These are phyloP conservation scores for Heimioporus sp. DNA, from an alignment of 768 basidiomycete species.

Conservation along the genomic window DNA sequence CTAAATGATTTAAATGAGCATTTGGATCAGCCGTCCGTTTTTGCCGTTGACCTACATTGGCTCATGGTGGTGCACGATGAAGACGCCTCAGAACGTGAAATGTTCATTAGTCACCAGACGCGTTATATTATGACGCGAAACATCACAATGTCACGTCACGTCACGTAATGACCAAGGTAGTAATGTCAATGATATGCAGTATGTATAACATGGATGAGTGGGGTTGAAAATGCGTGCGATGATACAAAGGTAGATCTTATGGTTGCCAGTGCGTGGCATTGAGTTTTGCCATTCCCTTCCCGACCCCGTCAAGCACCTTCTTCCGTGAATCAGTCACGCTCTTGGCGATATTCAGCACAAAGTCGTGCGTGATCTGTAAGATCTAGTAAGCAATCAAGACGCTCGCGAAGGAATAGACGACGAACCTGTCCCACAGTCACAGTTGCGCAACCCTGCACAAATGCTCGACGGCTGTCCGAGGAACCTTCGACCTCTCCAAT, in stretches of 20 bases:
- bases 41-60: constrained; percentile 34
- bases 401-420: not conserved
- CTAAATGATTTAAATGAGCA: constrained; percentile 13
- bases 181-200: not conserved
- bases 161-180: not conserved
- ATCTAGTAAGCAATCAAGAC: not conserved
- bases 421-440: constrained; percentile 37
- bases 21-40: not conserved
- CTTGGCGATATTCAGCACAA: constrained; percentile 58
- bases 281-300: constrained; percentile 64
- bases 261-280: constrained; percentile 38
- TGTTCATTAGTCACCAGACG: not conserved
- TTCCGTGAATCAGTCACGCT: constrained; percentile 67
- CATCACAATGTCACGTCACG: constrained; percentile 20
- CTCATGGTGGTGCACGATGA: constrained; percentile 34
- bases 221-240: constrained; percentile 15
- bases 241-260: constrained; percentile 7
- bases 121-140: constrained; percentile 15
- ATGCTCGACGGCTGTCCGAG: constrained; percentile 48
- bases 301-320: constrained; percentile 68
- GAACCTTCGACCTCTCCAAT: constrained; percentile 52
- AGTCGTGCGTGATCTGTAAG: constrained; percentile 61
- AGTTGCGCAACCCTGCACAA: constrained; percentile 50
- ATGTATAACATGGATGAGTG: constrained; percentile 27
- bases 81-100: not conserved